Evolutionary conservation across 108 stramenopile species (phyloP), one percentile per base, ranked within the genome.

Genomic region (Parmales sp.): DNA sequence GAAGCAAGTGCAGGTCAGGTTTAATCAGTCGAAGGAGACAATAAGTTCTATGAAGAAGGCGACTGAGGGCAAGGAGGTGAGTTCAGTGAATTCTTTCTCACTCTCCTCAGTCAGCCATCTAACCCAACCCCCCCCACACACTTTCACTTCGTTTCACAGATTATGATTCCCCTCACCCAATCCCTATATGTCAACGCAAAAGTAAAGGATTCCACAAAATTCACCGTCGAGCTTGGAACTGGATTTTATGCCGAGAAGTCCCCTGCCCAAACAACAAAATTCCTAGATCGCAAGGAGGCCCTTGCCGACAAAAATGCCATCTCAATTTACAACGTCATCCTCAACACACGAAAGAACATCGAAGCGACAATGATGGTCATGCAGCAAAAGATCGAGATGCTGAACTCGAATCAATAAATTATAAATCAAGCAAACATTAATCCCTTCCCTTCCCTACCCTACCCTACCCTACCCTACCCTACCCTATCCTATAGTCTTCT

Each of bases 371-470:
- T 66, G 16, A 68, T 73, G 70, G 81, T 88, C 19, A 92, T 92
- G 90, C 87, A 92, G 70, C 87, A 88, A 37, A 92, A 89, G 64
- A 71, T 92, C n/a, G n/a, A n/a, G n/a, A n/a, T n/a, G n/a, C n/a
- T n/a, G n/a, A n/a, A n/a, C n/a, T n/a, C n/a, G n/a, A n/a, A n/a
- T n/a, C n/a, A n/a, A n/a, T n/a, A n/a, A n/a, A n/a, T n/a, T n/a
- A n/a, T n/a, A n/a, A n/a, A n/a, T n/a, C n/a, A n/a, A n/a, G n/a
- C n/a, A n/a, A n/a, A n/a, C n/a, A n/a, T n/a, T n/a, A n/a, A n/a
- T n/a, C n/a, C n/a, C n/a, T n/a, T n/a, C n/a, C n/a, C n/a, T n/a
- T n/a, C n/a, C n/a, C n/a, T n/a, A n/a, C n/a, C n/a, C n/a, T n/a
- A n/a, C n/a, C n/a, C n/a, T n/a, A n/a, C n/a, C n/a, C n/a, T n/a